Conservation (phyloP, 2,329 filamentous ascomycete species). For the Aquanectria penicillioides region DNA sequence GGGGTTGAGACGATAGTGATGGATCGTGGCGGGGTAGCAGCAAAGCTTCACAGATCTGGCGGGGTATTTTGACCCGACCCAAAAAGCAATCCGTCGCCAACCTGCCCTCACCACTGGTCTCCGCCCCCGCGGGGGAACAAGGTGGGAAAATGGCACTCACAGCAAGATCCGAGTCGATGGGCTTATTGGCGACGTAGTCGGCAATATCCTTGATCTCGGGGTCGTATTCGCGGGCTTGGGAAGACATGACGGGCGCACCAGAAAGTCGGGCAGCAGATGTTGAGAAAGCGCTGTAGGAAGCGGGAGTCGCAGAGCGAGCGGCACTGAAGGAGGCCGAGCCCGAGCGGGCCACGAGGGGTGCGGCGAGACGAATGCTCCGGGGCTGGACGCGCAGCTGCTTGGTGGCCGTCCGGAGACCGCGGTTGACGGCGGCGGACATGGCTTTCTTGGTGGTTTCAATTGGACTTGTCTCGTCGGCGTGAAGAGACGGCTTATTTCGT, state of each 20-base stretch:
- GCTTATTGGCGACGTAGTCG: constrained; percentile 91
- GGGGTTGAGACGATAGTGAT: constrained; percentile 14
- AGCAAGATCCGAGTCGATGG: constrained; percentile 90
- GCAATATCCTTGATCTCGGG: constrained; percentile 96
- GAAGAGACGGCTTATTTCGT: neutral
- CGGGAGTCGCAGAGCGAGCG: constrained; percentile 47
- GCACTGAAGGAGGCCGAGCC: constrained; percentile 44
- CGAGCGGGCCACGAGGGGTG: constrained; percentile 49
- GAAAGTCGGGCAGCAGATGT: constrained; percentile 59
- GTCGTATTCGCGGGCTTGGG: constrained; percentile 75
- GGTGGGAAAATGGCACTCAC: constrained; percentile 64
- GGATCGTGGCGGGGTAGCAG: constrained; percentile 19
- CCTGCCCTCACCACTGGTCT: neutral
- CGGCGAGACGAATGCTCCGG: constrained; percentile 47
- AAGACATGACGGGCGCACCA: constrained; percentile 61
- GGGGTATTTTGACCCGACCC: constrained; percentile 3
- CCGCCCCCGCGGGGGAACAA: neutral
- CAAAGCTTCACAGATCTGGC: constrained; percentile 12
- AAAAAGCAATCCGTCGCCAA: neutral
- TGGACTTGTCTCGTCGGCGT: constrained; percentile 2
- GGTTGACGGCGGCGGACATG: constrained; percentile 66
- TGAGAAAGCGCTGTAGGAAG: constrained; percentile 56
- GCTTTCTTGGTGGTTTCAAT: constrained; percentile 21
- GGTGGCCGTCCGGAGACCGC: constrained; percentile 64
- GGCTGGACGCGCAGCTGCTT: constrained; percentile 62